Evolutionary conservation across 2,329 filamentous ascomycete genomes (phyloP).

Genomic region (Allantophomopsis lycopodina): DNA sequence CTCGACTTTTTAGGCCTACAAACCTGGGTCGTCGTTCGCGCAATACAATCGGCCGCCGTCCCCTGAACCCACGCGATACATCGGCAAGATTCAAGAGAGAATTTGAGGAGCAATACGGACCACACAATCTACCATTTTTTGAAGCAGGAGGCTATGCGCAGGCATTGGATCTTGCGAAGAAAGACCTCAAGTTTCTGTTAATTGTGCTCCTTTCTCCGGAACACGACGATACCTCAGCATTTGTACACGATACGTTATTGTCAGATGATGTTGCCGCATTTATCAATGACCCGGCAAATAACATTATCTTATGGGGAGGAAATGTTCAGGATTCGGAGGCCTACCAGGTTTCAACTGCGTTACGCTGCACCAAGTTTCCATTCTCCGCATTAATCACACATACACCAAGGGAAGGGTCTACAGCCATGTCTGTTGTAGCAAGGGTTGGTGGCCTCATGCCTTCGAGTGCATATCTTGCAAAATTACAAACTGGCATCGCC

Average conservation of each 20-base stretch:
- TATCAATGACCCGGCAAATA: constrained; percentile 60
- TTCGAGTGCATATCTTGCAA: constrained; percentile 57
- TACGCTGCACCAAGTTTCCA: constrained; percentile 85
- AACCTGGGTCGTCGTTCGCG: constrained; percentile 38
- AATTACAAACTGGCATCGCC: constrained; percentile 59
- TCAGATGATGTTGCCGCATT: constrained; percentile 61
- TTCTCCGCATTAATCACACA: constrained; percentile 79
- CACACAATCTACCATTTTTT: constrained; percentile 58
- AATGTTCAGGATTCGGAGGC: constrained; percentile 89
- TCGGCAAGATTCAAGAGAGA: constrained; percentile 81
- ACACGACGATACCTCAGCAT: constrained; percentile 80
- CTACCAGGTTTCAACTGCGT: constrained; percentile 79
- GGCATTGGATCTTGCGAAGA: constrained; percentile 79
- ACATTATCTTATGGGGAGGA: constrained; percentile 83
- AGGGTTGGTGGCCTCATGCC: constrained; percentile 62
- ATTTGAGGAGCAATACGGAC: constrained; percentile 87
- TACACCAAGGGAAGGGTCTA: constrained; percentile 70
- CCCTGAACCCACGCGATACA: constrained; percentile 74
- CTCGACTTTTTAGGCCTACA: constrained; percentile 44
- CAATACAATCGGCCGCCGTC: constrained; percentile 56
- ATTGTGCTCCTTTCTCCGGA: constrained; percentile 82
- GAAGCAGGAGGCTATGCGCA: constrained; percentile 78
- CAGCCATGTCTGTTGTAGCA: constrained; percentile 82
- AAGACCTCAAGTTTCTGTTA: constrained; percentile 82
- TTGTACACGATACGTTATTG: constrained; percentile 72